phyloP scores from a whole-genome alignment of 1,139 yeast species.

The Scheffersomyces titani region DNA sequence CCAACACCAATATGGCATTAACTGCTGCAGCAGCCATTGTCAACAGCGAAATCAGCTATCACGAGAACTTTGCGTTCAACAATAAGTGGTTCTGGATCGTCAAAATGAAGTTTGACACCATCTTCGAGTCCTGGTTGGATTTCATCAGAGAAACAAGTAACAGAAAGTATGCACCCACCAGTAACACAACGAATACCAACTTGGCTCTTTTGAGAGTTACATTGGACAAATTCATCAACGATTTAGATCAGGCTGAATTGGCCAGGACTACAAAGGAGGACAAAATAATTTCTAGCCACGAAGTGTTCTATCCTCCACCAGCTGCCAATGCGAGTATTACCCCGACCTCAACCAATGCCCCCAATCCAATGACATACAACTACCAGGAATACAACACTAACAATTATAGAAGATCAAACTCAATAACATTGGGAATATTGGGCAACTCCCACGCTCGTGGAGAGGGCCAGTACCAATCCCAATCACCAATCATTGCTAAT shows the following conservation, averaged over 20 bases:
- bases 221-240: slow-evolving; percentile 17
- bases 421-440: slow-evolving; percentile 12
- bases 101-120: slow-evolving; percentile 24
- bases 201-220: slow-evolving; percentile 15
- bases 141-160: slow-evolving; percentile 11
- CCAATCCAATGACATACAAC: slow-evolving; percentile 5
- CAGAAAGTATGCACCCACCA: slow-evolving; percentile 1
- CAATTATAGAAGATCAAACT: slow-evolving; percentile 11
- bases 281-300: slow-evolving; percentile 1
- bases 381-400: slow-evolving; percentile 4
- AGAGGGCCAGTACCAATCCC: not conserved
- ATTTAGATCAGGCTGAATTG: slow-evolving; percentile 15
- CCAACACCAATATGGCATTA: not conserved
- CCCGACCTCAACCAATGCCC: not conserved
- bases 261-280: slow-evolving; percentile 7
- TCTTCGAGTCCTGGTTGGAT: slow-evolving; percentile 29
- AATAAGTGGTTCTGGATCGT: slow-evolving; percentile 30
- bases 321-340: not conserved
- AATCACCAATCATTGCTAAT: not conserved
- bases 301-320: not conserved
- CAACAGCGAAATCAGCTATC: slow-evolving; percentile 1
- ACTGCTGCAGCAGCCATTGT: slow-evolving; percentile 1
- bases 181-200: slow-evolving; percentile 12
- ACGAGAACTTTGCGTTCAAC: slow-evolving; percentile 24
- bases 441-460: slow-evolving; percentile 3